Base-by-base conservation (phyloP, 2,329 filamentous ascomycete genomes). In the Fonsecaea erecta region DNA sequence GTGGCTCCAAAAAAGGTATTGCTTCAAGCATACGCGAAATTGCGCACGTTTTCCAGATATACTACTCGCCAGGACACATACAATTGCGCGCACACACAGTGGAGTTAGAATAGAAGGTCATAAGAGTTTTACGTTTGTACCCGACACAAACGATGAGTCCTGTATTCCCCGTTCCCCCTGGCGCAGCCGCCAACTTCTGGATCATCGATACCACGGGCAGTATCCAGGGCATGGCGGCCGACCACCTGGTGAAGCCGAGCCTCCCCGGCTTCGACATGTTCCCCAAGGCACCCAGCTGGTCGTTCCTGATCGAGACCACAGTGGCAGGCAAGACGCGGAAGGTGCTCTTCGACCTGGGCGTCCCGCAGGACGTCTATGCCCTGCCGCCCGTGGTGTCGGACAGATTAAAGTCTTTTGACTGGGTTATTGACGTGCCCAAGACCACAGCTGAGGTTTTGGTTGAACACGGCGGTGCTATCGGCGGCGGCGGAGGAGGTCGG, bases 231-330 rank as follows among this genome's bases (percentile, higher is more conserved):
- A 14, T 34, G 12, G n/a, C 32, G 7, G 53, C 34, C 8, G 28
- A 30, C 28, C 30, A 52, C 0, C 81, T 81, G 67, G 51, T 77
- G 34, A 75, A 77, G 28, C 74, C 74, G 6, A 71, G 74, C 70
- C 68, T 63, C 1, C 69, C 70, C 14, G 71, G 72, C 14, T 73
- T 74, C 1, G 71, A 75, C 52, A 72, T 72, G 40, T n/a, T 71
- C 9, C 40, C 60, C 5, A 35, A 26, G 24, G 30, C 21, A 7
- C 53, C 67, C 1, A 48, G 52, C 40, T 69, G 57, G 57, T 70
- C 59, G 7, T 65, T 65, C 46, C 26, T 65, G 52, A 21, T 65
- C 34, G 59, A 62, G 35, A 34, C 21, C 16, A 54, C 28, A 2
- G 12, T 35, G 2, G n/a, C 28, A 18, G 51, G 54, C 2, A 65